Base-by-base conservation (phyloP, 2,329 filamentous ascomycete genomes). In the Hymenoscyphus occultus region DNA sequence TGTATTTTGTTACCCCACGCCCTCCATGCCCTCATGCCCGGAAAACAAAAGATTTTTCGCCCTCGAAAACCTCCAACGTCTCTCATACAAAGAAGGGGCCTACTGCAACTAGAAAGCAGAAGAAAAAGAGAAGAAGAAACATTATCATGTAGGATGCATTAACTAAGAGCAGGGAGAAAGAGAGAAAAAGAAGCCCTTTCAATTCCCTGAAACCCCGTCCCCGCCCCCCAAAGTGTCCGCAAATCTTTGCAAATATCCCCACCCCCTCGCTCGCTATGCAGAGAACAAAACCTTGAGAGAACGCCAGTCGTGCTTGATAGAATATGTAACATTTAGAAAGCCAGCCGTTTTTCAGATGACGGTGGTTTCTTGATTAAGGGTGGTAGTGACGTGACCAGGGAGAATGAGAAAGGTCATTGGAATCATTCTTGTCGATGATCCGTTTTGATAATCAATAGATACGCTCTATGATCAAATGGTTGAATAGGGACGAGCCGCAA, bases 191-290 rank as follows among this genome's bases (percentile, higher is more conserved):
- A 10, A 6, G 6, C 35, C 35, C 35, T 58, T 66, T 64, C 69
- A 64, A 69, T 68, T 66, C 70, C 45, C 64, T 67, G 56, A 65
- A 62, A 65, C 67, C 64, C 60, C 35, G 9, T 10, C 35, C 67
- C 65, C 63, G 62, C 67, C 63, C 61, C 65, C 64, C 64, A 58
- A 68, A 70, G 68, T 69, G 67, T 5, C 68, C 70, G 67, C 64
- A 72, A 69, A 73, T 42, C 71, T 67, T 71, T 64, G 68, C 67
- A 73, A 73, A 73, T 70, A 69, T 65, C 69, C 71, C 67, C 35
- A 68, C 66, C 71, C 73, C 69, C 60, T 75, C 74, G 74, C 74
- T 75, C 71, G 74, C 74, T 76, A 76, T 76, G 74, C 74, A 75
- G 69, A 72, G 70, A 74, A 74, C 67, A 71, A 73, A 72, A 66